Percentiles rank a stretch among this genome's conserved stretches.
Conservation (phyloP, 2,329 filamentous ascomycete genomes). For the Xylariaceae sp. region DNA sequence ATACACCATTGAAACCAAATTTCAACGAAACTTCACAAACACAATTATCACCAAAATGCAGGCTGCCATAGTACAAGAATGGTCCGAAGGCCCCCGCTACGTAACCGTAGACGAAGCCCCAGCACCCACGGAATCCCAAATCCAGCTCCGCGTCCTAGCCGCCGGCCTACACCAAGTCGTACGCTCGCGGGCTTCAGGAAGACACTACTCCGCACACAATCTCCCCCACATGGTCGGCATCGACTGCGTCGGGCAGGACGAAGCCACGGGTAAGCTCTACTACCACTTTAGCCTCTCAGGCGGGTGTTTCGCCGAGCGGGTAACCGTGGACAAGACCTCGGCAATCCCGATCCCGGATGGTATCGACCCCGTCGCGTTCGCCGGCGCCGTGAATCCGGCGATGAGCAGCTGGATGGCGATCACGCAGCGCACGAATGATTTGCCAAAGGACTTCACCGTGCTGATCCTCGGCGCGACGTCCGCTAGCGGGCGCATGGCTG, state of each 20-base stretch:
- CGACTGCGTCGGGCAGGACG: constrained; percentile 48
- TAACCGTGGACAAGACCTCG: constrained; percentile 42
- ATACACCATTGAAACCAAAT: no score
- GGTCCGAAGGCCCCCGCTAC: constrained; percentile 28
- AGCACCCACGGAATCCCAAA: constrained; percentile 33
- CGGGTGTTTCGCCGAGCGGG: constrained; percentile 43
- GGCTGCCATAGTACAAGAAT: constrained; percentile 24
- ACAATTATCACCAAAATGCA: constrained; percentile 27
- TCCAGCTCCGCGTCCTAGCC: constrained; percentile 50
- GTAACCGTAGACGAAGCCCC: constrained; percentile 34
- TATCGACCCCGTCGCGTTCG: constrained; percentile 47
- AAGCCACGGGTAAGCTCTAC: constrained; percentile 42
- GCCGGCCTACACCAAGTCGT: constrained; percentile 52
- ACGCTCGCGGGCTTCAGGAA: constrained; percentile 47
- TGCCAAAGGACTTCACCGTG: constrained; percentile 42
- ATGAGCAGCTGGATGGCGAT: constrained; percentile 58
- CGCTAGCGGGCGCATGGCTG: constrained; percentile 48
- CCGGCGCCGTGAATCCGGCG: constrained; percentile 51
- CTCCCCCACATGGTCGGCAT: constrained; percentile 51
- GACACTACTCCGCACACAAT: constrained; percentile 48
- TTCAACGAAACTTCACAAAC: no score
- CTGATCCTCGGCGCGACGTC: constrained; percentile 52
- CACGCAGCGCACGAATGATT: constrained; percentile 36
- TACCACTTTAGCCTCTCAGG: constrained; percentile 44
- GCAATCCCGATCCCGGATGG: constrained; percentile 39